Evolutionary conservation across 2,329 filamentous ascomycete genomes (phyloP).

Genomic region (Diaporthe sp.): DNA sequence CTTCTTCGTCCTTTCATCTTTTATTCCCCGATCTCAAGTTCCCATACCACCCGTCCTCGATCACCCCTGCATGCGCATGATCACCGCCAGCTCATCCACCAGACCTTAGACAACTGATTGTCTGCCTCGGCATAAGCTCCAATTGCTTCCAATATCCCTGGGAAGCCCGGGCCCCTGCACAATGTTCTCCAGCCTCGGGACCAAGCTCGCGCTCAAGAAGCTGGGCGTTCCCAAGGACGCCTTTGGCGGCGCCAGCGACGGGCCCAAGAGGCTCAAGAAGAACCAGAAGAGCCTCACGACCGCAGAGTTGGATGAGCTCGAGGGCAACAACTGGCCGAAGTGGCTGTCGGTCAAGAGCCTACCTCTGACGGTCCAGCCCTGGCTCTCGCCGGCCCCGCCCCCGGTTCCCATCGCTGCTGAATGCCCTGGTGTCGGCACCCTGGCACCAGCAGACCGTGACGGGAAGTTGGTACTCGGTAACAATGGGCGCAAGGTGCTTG

Average conservation of each 20-base stretch:
- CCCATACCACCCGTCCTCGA: constrained; percentile 29
- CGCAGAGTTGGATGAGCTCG: neutral
- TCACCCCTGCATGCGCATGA: constrained; percentile 26
- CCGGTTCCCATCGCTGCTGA: constrained; percentile 56
- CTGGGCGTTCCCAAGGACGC: constrained; percentile 63
- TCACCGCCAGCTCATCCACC: constrained; percentile 10
- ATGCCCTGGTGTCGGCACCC: constrained; percentile 59
- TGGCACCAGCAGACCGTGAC: constrained; percentile 59
- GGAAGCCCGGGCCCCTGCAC: constrained; percentile 35
- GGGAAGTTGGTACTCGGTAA: constrained; percentile 47
- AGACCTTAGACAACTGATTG: constrained; percentile 18
- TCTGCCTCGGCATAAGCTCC: constrained; percentile 13
- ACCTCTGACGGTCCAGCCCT: constrained; percentile 63
- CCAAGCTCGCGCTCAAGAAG: constrained; percentile 69
- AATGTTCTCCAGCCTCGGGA: constrained; percentile 67
- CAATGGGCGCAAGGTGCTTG: constrained; percentile 55
- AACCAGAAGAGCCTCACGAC: constrained; percentile 34
- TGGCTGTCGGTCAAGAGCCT: constrained; percentile 63
- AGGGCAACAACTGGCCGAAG: constrained; percentile 46
- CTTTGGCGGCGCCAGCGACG: constrained; percentile 35
- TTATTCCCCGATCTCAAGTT: constrained; percentile 1
- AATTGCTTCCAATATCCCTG: neutral
- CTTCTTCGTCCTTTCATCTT: constrained; percentile 8
- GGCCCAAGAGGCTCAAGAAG: constrained; percentile 45
- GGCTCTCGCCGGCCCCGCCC: constrained; percentile 62